A percentile compares a stretch with the other conserved stretches of the same genome.
Conservation (phyloP, 352 stramenopile genomes). For the Pythium aquatile region DNA sequence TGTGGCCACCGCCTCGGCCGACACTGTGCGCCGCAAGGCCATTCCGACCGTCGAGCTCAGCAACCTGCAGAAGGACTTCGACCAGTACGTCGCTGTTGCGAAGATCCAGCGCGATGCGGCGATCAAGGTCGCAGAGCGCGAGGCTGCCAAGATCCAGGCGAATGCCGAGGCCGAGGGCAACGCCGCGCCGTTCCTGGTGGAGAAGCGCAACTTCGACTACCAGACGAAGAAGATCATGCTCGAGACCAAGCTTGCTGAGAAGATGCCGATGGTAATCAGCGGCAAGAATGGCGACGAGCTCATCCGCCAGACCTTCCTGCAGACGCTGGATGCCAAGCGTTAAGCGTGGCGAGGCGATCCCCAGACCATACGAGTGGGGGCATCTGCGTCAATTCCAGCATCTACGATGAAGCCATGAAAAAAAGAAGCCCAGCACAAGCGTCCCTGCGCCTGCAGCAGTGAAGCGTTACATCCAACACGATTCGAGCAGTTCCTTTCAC, state of each 20-base stretch:
- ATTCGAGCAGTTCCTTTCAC: background rate
- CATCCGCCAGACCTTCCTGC: constrained; percentile 60
- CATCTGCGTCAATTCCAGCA: no score
- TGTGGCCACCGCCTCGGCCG: constrained; percentile 47
- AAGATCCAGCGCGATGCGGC: constrained; percentile 59
- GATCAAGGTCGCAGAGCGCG: constrained; percentile 64
- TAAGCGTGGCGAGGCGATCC: constrained; percentile 3
- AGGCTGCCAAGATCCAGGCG: constrained; percentile 50
- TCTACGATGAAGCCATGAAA: background rate
- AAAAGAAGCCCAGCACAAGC: background rate
- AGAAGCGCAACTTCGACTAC: constrained; percentile 81
- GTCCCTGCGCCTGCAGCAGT: background rate
- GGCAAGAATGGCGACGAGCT: constrained; percentile 83
- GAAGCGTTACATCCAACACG: background rate
- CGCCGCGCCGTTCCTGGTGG: constrained; percentile 53
- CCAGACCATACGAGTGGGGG: background rate
- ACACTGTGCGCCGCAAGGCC: constrained; percentile 60
- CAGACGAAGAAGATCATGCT: constrained; percentile 69
- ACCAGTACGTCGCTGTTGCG: constrained; percentile 67
- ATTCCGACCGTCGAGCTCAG: constrained; percentile 54
- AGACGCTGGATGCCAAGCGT: constrained; percentile 37
- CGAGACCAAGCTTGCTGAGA: constrained; percentile 51
- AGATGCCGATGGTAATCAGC: constrained; percentile 74
- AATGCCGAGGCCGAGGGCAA: constrained; percentile 63
- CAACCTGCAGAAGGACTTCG: constrained; percentile 55